A percentile compares a stretch with the other conserved stretches of the same genome.
Conservation (phyloP, 2,329 filamentous ascomycete genomes). For the Penicillium sp. region DNA sequence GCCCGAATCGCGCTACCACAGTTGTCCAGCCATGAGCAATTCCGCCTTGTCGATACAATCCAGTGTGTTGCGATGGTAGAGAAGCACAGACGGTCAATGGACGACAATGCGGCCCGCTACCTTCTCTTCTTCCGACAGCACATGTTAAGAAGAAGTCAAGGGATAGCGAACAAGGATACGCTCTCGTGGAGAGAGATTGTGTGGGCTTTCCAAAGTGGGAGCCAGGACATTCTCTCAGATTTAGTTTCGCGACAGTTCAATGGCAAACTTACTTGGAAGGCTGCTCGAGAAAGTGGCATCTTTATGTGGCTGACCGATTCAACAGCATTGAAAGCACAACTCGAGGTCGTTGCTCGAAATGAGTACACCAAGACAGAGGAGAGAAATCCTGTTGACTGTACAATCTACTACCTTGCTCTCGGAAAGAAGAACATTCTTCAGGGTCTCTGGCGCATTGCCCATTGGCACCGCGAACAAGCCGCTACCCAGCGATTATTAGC, state of each 20-base stretch:
- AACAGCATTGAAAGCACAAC: conserved; percentile 70
- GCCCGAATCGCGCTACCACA: conserved; percentile 71
- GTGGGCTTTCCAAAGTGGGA: conserved; percentile 46
- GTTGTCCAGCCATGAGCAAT: conserved; percentile 80
- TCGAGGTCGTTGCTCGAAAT: conserved; percentile 87
- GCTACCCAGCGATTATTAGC: conserved; percentile 75
- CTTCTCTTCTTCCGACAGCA: conserved; percentile 85
- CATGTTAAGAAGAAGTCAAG: conserved; percentile 65
- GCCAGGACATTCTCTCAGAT: conserved; percentile 86
- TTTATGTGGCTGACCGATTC: conserved; percentile 92
- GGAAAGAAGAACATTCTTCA: conserved; percentile 87
- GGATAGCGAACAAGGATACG: conserved; percentile 60
- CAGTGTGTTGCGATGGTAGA: conserved; percentile 83
- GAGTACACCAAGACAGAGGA: conserved; percentile 86
- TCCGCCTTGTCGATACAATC: conserved; percentile 77
- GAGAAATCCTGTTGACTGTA: conserved; percentile 88
- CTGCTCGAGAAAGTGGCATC: conserved; percentile 80
- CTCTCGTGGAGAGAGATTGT: conserved; percentile 54
- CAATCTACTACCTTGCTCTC: conserved; percentile 85
- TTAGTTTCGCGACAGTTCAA: conserved; percentile 78
- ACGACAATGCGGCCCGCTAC: conserved; percentile 84
- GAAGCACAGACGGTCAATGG: conserved; percentile 81
- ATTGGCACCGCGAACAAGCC: conserved; percentile 80
- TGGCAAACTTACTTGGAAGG: conserved; percentile 76
- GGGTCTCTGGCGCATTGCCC: conserved; percentile 91